Percentiles rank a stretch among this genome's conserved stretches.
Evolutionary conservation across 805 yeast species (phyloP).

Genomic region (Kodamaea kakaduensis): DNA sequence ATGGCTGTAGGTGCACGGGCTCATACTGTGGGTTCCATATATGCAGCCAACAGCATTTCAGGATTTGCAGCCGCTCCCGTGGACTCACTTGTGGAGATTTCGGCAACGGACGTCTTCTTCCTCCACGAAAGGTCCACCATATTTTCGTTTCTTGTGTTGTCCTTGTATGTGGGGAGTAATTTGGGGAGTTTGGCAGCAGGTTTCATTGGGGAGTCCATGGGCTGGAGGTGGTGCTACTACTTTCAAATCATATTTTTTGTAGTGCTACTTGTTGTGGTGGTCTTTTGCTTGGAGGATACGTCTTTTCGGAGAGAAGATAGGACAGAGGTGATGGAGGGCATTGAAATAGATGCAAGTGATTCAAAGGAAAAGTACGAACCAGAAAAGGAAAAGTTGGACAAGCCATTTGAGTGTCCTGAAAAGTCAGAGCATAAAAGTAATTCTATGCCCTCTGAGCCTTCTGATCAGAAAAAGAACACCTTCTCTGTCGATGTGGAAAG

Average conservation of each 20-base stretch:
- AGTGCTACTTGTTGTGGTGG: slow-evolving; percentile 25
- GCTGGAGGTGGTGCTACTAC: slow-evolving; percentile 42
- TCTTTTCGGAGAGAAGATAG: slow-evolving; percentile 29
- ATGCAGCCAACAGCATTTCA: slow-evolving; percentile 19
- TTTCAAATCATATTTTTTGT: slow-evolving; percentile 33
- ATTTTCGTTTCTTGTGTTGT: slow-evolving; percentile 32
- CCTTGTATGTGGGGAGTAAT: slow-evolving; percentile 41
- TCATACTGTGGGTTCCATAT: slow-evolving; percentile 17
- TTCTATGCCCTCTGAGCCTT: too few relatives aligned
- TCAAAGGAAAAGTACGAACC: not conserved
- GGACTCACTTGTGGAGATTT: slow-evolving; percentile 45
- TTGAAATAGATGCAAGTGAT: not conserved
- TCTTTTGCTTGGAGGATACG: slow-evolving; percentile 43
- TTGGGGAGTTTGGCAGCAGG: slow-evolving; percentile 45
- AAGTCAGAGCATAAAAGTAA: too few relatives aligned
- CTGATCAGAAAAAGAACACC: not conserved
- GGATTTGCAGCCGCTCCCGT: slow-evolving; percentile 43
- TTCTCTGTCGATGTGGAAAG: not conserved
- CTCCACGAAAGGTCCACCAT: slow-evolving; percentile 40
- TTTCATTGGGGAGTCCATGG: slow-evolving; percentile 33
- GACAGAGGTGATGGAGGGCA: not conserved
- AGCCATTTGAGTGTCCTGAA: too few relatives aligned
- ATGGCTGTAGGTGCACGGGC: slow-evolving; percentile 32
- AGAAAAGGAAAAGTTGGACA: not conserved
- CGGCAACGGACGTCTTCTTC: slow-evolving; percentile 43